Base-by-base conservation (phyloP, 768 basidiomycete genomes). In the Kwoniella pini region DNA sequence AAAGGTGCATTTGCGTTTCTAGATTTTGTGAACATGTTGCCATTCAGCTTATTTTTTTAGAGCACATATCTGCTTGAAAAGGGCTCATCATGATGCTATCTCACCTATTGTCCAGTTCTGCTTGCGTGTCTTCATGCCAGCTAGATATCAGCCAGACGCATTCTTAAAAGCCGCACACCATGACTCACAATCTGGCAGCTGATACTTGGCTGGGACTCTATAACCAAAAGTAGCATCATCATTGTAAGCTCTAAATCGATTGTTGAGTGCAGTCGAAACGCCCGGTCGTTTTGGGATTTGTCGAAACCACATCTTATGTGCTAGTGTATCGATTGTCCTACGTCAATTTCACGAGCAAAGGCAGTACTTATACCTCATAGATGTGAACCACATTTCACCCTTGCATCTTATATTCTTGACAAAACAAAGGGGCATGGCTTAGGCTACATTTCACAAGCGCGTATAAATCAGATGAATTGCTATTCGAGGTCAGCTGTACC, bases 1-100 rank as follows among this genome's bases (percentile, higher is more conserved):
- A 96, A 81, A 2, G 89, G 81, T 0, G 91, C 90, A 67, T 94
- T 92, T 2, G 75, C 72, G 13, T 82, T 82, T 9, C 92, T 84
- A 77, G 89, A 89, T 52, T 36, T 36, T 36, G 33, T 36, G 7
- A 36, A 15, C 33, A 7, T 7, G 33, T 7, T 36, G 15, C 7
- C 7, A 36, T 36, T 15, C 33, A 36, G 7, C 33, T 36, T n/a
- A n/a, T n/a, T n/a, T n/a, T n/a, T n/a, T n/a, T n/a, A n/a, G n/a
- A n/a, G n/a, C n/a, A n/a, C n/a, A n/a, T n/a, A n/a, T n/a, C n/a
- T n/a, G n/a, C n/a, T n/a, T n/a, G n/a, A n/a, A n/a, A n/a, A n/a
- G n/a, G n/a, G n/a, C n/a, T 36, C 33, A 36, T 15, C 33, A 36
- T 7, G 33, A 36, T 36, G 7, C 15, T 28, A 19, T 15, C 65